Evolutionary conservation across 2,329 filamentous ascomycete genomes (phyloP).

Genomic region (Massarina eburnea): DNA sequence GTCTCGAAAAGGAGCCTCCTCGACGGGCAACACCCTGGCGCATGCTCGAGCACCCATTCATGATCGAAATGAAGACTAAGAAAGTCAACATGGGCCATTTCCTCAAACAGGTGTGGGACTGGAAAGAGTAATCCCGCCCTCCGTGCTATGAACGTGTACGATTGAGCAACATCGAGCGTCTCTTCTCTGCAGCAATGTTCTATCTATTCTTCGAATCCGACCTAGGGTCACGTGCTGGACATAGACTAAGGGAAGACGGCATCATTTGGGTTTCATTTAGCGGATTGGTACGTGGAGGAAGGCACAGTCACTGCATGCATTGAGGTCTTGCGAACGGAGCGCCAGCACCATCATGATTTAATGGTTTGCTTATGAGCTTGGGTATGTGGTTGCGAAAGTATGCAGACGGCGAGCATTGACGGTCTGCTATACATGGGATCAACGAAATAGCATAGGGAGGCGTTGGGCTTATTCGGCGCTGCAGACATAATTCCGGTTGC

Average conservation of each 20-base stretch:
- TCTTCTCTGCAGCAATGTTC: slow-evolving; percentile 16
- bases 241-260: slow-evolving; percentile 31
- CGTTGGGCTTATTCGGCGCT: slow-evolving; percentile 23
- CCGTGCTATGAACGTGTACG: slow-evolving; percentile 5
- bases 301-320: slow-evolving; percentile 20
- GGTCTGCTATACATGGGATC: slow-evolving; percentile 1
- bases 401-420: background rate
- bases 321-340: slow-evolving; percentile 7
- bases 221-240: slow-evolving; percentile 39
- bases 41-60: slow-evolving; percentile 99
- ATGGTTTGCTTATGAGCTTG: slow-evolving; percentile 8
- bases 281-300: slow-evolving; percentile 6
- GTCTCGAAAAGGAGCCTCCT: slow-evolving; percentile 88
- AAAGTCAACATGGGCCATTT: slow-evolving; percentile 98
- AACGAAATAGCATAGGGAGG: slow-evolving; percentile 32
- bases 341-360: slow-evolving; percentile 8
- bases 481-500: slow-evolving; percentile 17
- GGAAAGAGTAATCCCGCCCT: slow-evolving; percentile 65
- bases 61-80: slow-evolving; percentile 93
- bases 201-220: slow-evolving; percentile 22
- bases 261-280: slow-evolving; percentile 12
- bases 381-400: background rate
- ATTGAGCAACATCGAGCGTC: slow-evolving; percentile 11
- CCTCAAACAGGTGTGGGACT: slow-evolving; percentile 93
- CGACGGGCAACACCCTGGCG: slow-evolving; percentile 93